phyloP scores from a whole-genome alignment of 257 asterid species.

The Thymus quinquecostatus region DNA sequence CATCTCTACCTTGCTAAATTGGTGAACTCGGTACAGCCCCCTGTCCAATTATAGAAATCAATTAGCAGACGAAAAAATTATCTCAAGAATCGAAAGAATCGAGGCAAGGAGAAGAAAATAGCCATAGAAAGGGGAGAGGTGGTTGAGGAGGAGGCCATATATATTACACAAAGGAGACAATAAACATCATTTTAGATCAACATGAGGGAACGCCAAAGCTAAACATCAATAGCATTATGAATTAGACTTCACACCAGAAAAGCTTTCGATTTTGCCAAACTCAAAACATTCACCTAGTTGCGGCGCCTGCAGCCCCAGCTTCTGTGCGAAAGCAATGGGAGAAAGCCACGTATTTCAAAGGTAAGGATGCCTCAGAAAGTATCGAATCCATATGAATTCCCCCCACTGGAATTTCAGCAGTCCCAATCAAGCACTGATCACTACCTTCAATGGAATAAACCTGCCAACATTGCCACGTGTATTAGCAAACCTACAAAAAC shows the following conservation, averaged over 20 bases:
- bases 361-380: constrained; percentile 70
- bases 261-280: constrained; percentile 6
- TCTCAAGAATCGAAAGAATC: not conserved
- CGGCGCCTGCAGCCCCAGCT: constrained; percentile 98
- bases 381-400: constrained; percentile 98
- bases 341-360: constrained; percentile 85
- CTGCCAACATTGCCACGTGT: constrained; percentile 43
- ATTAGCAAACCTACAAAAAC: constrained; percentile 31
- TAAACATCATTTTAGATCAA: not conserved
- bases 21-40: constrained; percentile 98
- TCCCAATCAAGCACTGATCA: constrained; percentile 97
- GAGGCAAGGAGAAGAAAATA: not conserved
- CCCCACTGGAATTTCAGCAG: constrained; percentile 98
- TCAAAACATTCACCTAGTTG: constrained; percentile 62
- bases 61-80: constrained; percentile 11
- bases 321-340: constrained; percentile 98
- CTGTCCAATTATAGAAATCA: constrained; percentile 45
- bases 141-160: not conserved
- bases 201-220: not conserved
- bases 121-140: not conserved
- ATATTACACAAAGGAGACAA: not conserved
- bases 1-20: constrained; percentile 99
- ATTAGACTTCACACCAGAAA: not conserved
- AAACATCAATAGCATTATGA: not conserved
- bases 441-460: constrained; percentile 92